phyloP scores from a whole-genome alignment of 164 flowering plant species.

The Aristolochia californica region DNA sequence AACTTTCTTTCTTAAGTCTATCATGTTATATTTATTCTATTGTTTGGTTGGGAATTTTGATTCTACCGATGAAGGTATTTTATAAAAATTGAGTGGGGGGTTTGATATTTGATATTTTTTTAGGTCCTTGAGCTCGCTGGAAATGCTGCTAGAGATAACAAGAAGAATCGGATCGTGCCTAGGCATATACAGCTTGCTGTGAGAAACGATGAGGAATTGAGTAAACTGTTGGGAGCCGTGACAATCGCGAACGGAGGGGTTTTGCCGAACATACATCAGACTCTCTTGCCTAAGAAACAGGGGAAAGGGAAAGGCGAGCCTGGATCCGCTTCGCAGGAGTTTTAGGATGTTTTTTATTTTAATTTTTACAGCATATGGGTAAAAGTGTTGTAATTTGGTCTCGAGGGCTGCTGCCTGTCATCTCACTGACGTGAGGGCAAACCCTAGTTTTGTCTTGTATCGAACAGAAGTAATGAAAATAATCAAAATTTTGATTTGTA shows the following conservation, averaged over 20 bases:
- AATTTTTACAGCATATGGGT: too few species aligned
- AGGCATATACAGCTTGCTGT: conserved; percentile 71
- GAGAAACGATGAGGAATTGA: conserved; percentile 58
- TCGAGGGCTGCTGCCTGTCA: too few species aligned
- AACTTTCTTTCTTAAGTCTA: too few species aligned
- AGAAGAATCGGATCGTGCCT: conserved; percentile 58
- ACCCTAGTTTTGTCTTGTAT: too few species aligned
- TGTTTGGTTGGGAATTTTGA: too few species aligned
- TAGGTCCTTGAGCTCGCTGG: conserved; percentile 67
- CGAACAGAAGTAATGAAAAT: too few species aligned
- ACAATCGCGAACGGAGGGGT: conserved; percentile 63
- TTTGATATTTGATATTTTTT: neutral
- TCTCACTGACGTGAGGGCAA: too few species aligned
- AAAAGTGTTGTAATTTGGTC: too few species aligned
- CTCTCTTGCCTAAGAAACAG: conserved; percentile 40
- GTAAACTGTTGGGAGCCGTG: conserved; percentile 52
- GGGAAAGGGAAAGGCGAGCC: conserved; percentile 44
- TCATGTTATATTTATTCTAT: too few species aligned
- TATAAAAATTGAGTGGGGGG: too few species aligned
- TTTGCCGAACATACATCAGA: conserved; percentile 50
- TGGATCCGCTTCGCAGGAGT: conserved; percentile 59
- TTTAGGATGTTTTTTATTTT: conserved; percentile 15
- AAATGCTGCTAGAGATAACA: conserved; percentile 64
- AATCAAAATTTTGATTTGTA: too few species aligned
- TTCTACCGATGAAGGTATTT: too few species aligned